Evolutionary conservation across 2,329 filamentous ascomycete genomes (phyloP), one percentile per base, ranked within the genome.

Genomic region (Fusarium camptoceras): DNA sequence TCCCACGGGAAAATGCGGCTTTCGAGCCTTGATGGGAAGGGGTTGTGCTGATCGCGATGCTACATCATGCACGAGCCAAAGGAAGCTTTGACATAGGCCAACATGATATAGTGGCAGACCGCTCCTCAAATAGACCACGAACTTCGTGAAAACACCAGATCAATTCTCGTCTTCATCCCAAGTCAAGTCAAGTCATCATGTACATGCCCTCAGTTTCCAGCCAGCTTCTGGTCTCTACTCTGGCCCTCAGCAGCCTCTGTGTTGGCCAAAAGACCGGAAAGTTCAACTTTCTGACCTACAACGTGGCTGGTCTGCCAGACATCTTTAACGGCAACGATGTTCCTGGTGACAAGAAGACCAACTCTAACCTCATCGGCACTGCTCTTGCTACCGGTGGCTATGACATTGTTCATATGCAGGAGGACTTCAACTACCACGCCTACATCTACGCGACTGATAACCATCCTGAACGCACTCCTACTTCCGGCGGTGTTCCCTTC

Each of bases 341-440:
- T 3, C 62, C 62, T 7, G 89, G 89, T 24, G 86, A 90, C 77
- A 91, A 91, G 79, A 79, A 81, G 1, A 82, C 81, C 9, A 91
- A 91, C 76, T 82, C 88, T 2, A 80, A 80, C 12, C 76, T 79
- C 28, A 90, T 91, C 50, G 89, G 89, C 1, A 75, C 81, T 7
- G 81, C 85, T 55, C 87, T 92, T 71, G 80, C 85, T 8, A 68
- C 86, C 73, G 86, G 89, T 61, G 83, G 79, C 59, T 89, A 87
- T 78, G 87, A 89, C 69, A 79, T 92, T 28, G 88, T 91, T 75
- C 84, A 92, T 68, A 80, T 90, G 16, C 90, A 92, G 76, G 90
- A 91, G 81, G 88, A 91, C 76, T 91, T 91, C 82, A 90, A 90
- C 79, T 92, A 88, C 77, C 89, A 92, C 71, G 85, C 87, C 11